These are phyloP conservation scores for Aspergillus cavernicola DNA, from an alignment of 495 filamentous ascomycete species.

Conservation along the genomic window DNA sequence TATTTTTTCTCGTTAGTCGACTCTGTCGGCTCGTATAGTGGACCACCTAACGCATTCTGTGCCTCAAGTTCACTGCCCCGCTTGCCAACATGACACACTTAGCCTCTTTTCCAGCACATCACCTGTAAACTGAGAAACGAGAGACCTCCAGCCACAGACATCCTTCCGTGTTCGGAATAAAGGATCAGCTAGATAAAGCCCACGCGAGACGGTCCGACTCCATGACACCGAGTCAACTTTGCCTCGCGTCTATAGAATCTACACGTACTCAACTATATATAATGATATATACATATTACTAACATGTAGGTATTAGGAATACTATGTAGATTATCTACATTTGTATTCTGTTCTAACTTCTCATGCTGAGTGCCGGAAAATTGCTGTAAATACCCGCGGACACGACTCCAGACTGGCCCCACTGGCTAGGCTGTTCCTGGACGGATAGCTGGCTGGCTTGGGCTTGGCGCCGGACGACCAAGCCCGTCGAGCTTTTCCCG, in stretches of 20 bases:
- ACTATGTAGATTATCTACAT: no score
- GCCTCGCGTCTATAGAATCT: background rate
- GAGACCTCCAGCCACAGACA: background rate
- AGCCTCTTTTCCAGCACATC: background rate
- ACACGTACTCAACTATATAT: no score
- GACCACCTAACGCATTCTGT: background rate
- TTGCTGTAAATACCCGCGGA: conserved; percentile 30
- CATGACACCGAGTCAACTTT: no score
- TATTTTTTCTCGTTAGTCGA: background rate
- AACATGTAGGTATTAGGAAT: no score
- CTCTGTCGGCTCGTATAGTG: background rate
- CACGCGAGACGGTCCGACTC: background rate
- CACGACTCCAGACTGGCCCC: conserved; percentile 41
- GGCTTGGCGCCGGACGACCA: conserved; percentile 25
- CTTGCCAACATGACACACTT: conserved; percentile 12
- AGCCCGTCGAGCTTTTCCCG: conserved; percentile 28
- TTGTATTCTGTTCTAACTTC: no score
- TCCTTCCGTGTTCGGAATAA: background rate
- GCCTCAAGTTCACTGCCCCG: conserved; percentile 1
- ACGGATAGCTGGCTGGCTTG: conserved; percentile 19
- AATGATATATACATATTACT: no score
- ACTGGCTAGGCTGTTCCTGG: conserved; percentile 40
- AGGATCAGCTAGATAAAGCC: background rate
- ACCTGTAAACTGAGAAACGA: background rate
- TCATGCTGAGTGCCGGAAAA: no score